Evolutionary conservation across 2,329 filamentous ascomycete species (phyloP), one percentile per base, ranked within the genome.

Genomic region (Tolypocladium endophyticum): DNA sequence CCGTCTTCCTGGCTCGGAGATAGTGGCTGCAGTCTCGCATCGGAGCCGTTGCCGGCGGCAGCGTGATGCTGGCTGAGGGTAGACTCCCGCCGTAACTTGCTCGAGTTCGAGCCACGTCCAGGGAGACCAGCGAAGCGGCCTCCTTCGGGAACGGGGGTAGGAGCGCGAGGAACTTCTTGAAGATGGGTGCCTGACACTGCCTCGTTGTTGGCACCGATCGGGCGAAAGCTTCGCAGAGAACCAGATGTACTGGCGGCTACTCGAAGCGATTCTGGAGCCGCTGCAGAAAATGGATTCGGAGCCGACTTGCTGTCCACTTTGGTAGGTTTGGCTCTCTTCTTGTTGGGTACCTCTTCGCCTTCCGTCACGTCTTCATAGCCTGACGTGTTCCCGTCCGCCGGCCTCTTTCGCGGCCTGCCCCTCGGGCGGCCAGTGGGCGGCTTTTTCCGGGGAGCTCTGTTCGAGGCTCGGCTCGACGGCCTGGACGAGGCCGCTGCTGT

Each of bases 231-330:
- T 52, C 93, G 88, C 61, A 97, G 81, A 6, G 92, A 96, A 50
- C 91, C 90, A 53, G 92, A 88, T 20, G 90, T 96, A 70, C 91
- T 96, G 55, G 93, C 93, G 61, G 90, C 87, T n/a, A 96, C 91
- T 56, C 92, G 84, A 33, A 97, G 78, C 4, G 90, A 95, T 56
- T 94, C 91, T 12, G 86, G 83, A 36, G 86, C 86, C 45, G 84
- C 81, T 57, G 87, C 89, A 67, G 97, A 89, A 67, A 97, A 89
- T 28, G 84, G 85, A 62, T 81, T 83, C 65, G 84, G 87, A 57
- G 87, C 86, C n/a, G 85, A 85, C 75, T 86, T 87, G 63, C 28
- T 58, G 52, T 89, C 85, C 16, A 87, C 83, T 69, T 87, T 84
- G 25, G 85, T 90, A 30, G 88, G 84, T 69, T 90, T 94, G 39